Percentiles rank a stretch among this genome's conserved stretches.
Conservation (phyloP, 495 filamentous ascomycete genomes). For the Jackrogersella minutella region DNA sequence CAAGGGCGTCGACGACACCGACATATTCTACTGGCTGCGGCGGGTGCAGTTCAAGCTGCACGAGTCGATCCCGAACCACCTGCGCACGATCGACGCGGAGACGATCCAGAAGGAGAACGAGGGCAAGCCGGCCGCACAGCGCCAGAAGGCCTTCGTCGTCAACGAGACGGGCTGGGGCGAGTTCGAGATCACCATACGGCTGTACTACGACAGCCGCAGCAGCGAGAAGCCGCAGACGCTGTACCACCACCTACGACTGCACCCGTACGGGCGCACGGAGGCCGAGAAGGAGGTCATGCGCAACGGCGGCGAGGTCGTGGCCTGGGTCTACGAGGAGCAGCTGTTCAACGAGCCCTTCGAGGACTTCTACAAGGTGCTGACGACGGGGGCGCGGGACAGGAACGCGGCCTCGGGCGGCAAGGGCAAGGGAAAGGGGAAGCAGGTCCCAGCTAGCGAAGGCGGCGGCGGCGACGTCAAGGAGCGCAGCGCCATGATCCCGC, state of each 20-base stretch:
- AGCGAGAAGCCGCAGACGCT: slow-evolving; percentile 90
- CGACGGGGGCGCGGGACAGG: slow-evolving; percentile 62
- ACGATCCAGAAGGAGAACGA: slow-evolving; percentile 57
- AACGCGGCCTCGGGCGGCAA: slow-evolving; percentile 48
- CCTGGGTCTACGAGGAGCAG: slow-evolving; percentile 87
- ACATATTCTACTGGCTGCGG: slow-evolving; percentile 94
- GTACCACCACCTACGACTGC: slow-evolving; percentile 88
- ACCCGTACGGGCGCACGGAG: slow-evolving; percentile 82
- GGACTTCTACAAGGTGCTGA: slow-evolving; percentile 83
- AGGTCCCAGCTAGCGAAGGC: slow-evolving; percentile 34
- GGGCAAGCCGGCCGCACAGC: slow-evolving; percentile 60
- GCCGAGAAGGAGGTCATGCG: slow-evolving; percentile 72
- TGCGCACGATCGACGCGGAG: slow-evolving; percentile 72
- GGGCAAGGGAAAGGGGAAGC: slow-evolving; percentile 52
- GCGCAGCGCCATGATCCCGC: slow-evolving; percentile 76
- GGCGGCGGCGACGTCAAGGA: slow-evolving; percentile 62
- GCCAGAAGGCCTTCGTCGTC: slow-evolving; percentile 69
- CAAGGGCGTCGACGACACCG: slow-evolving; percentile 80
- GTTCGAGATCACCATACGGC: slow-evolving; percentile 92
- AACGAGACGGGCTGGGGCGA: slow-evolving; percentile 96
- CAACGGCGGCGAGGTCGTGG: slow-evolving; percentile 69
- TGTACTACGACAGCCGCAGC: slow-evolving; percentile 86
- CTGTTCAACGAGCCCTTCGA: slow-evolving; percentile 97
- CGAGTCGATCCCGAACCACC: slow-evolving; percentile 88
- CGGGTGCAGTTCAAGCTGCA: slow-evolving; percentile 98